Percentiles rank a stretch among this genome's conserved stretches.
Evolutionary conservation across 345 rosid genomes (phyloP).

Genomic region (Eucalyptus pumila): DNA sequence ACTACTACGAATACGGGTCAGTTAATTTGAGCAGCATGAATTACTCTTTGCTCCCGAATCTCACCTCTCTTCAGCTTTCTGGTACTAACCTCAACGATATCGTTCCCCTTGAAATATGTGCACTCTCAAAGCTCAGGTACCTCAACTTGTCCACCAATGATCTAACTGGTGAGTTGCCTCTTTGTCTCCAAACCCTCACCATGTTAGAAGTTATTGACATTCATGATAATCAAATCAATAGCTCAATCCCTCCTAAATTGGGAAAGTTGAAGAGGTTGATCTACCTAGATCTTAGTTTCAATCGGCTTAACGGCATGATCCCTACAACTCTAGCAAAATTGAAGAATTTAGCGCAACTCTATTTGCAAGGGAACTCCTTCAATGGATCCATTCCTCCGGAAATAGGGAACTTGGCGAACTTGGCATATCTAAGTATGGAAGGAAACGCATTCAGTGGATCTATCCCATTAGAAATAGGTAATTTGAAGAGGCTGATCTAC

Average conservation of each 20-base stretch:
- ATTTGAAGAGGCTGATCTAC: no score
- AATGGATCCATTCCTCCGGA: no score
- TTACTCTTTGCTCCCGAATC: neutral
- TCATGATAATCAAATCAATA: rapidly evolving
- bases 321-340: rapidly evolving
- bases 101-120: no score
- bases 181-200: no score
- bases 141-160: rapidly evolving
- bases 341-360: no score
- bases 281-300: no score
- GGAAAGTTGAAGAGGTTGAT: no score
- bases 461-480: no score
- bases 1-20: rapidly evolving
- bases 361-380: rapidly evolving
- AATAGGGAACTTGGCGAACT: no score
- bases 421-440: no score
- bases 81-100: rapidly evolving
- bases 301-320: rapidly evolving
- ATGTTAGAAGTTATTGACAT: no score
- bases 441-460: rapidly evolving
- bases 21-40: neutral
- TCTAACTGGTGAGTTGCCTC: rapidly evolving
- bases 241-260: rapidly evolving
- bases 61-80: neutral
- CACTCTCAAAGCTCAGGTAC: no score